A percentile compares a stretch with the other conserved stretches of the same genome.
These are phyloP conservation scores for Hyaloperonospora brassicae DNA, from an alignment of 352 stramenopile genomes.

Conservation along the genomic window DNA sequence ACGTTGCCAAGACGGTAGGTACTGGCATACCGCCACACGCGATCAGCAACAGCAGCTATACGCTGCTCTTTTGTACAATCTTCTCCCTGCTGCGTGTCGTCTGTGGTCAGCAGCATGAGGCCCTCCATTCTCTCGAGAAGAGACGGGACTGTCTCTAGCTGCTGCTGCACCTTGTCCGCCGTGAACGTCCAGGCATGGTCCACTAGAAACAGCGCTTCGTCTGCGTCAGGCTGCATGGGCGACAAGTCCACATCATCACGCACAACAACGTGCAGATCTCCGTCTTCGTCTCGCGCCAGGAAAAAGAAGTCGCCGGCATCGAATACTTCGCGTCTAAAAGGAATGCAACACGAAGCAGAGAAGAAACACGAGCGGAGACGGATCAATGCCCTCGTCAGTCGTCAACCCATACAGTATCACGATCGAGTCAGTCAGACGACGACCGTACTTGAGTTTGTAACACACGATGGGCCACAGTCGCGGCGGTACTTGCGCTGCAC, in stretches of 20 bases:
- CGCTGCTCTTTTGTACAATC: conserved; percentile 20
- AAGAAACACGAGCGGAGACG: too few species aligned
- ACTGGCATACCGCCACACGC: conserved; percentile 43
- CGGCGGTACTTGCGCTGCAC: conserved; percentile 30
- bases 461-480: conserved; percentile 37
- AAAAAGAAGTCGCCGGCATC: conserved; percentile 44
- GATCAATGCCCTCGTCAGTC: conserved; percentile 3
- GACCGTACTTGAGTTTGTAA: conserved; percentile 43
- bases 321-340: conserved; percentile 34
- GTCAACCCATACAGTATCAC: background rate
- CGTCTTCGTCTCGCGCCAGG: conserved; percentile 38
- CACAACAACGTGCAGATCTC: conserved; percentile 38
- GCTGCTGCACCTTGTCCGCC: conserved; percentile 30
- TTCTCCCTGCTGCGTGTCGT: conserved; percentile 8
- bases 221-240: conserved; percentile 28
- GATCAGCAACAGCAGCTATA: conserved; percentile 22
- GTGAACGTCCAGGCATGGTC: conserved; percentile 53
- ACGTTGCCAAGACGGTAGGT: conserved; percentile 41
- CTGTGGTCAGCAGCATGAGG: conserved; percentile 31
- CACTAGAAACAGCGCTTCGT: conserved; percentile 40
- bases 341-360: too few species aligned
- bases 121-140: conserved; percentile 43
- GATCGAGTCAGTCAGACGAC: background rate
- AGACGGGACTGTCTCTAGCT: conserved; percentile 24
- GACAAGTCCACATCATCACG: conserved; percentile 36